A percentile compares a stretch with the other conserved stretches of the same genome.
phyloP scores from a whole-genome alignment of 2,329 filamentous ascomycete species.

The Cladorrhinum sp. region DNA sequence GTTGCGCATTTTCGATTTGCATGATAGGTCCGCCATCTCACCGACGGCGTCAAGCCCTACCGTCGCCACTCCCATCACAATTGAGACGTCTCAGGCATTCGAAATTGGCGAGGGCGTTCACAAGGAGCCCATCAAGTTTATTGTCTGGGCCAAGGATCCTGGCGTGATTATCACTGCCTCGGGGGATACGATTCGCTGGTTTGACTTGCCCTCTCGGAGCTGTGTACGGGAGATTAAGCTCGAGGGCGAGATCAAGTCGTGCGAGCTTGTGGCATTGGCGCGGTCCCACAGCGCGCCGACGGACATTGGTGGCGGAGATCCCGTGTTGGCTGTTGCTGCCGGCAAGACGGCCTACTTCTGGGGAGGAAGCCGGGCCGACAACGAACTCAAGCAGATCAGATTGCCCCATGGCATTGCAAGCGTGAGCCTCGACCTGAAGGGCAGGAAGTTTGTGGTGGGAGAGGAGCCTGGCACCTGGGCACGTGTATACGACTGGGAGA shows the following conservation, averaged over 20 bases:
- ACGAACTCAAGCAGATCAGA: constrained; percentile 72
- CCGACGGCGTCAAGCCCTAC: constrained; percentile 34
- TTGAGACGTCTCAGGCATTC: constrained; percentile 64
- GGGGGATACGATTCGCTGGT: constrained; percentile 92
- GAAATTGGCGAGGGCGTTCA: constrained; percentile 87
- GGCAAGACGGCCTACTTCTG: constrained; percentile 94
- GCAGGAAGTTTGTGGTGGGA: constrained; percentile 82
- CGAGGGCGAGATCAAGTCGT: constrained; percentile 84
- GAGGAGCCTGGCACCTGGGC: constrained; percentile 94
- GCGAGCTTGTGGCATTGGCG: constrained; percentile 76
- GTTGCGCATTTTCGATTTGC: constrained; percentile 86
- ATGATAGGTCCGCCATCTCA: constrained; percentile 45
- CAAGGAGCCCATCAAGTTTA: constrained; percentile 87
- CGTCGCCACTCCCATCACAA: constrained; percentile 40
- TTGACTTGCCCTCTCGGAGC: constrained; percentile 75
- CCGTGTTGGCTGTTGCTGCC: constrained; percentile 84
- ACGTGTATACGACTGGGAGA: constrained; percentile 87
- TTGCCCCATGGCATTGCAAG: constrained; percentile 85
- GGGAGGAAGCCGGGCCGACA: constrained; percentile 67
- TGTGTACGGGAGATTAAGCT: constrained; percentile 75
- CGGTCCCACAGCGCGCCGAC: constrained; percentile 54
- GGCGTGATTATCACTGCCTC: constrained; percentile 89
- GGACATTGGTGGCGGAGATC: constrained; percentile 64
- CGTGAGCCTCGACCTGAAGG: constrained; percentile 79
- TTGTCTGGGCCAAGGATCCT: constrained; percentile 87